Evolutionary conservation across 176 grass and related monocot genomes (phyloP), one percentile per base, ranked within the genome.

Genomic region (Oryza glaberrima): DNA sequence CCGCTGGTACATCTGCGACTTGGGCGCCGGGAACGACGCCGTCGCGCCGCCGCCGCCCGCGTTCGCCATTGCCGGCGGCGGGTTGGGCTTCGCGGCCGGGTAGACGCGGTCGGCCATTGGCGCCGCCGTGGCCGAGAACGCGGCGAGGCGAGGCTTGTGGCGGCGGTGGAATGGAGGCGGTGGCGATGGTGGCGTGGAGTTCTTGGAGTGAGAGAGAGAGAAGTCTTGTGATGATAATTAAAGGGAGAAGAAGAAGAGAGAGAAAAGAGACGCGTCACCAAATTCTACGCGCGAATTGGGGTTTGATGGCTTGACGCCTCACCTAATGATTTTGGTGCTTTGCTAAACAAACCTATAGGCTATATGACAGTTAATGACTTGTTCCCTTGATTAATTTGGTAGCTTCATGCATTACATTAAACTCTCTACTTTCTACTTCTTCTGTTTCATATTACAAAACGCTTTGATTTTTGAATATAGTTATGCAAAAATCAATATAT

Each of bases 31-130:
- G 79, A 87, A 87, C 3, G 72, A 65, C 8, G 40, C 49, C 8
- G 87, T 14, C 2, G 75, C 76, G 4, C 44, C 73, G 54, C 26
- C 69, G 67, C 58, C 22, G 2, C 20, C 38, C 32, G 76, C 81
- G 81, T 28, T 82, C 22, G 63, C 69, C 44, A 80, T n/a, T n/a
- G 69, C 68, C 4, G 92, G 85, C 3, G 88, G 92, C 3, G 96
- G 85, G 85, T 84, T 85, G 34, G 93, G 91, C 90, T 98, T 98
- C 0, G 81, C 88, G 7, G 96, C 84, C 0, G 91, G 89, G 88
- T 92, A 89, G 12, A 96, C 88, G 87, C 96, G 88, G 61, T 98
- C 91, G 17, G 91, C 94, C 91, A 95, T 93, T 88, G 82, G 63
- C 63, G 60, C 76, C 54, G 66, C 64, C 30, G 19, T 51, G 40